These are phyloP conservation scores for Cladosporium oxysporum DNA, from an alignment of 2,329 filamentous ascomycete genomes.

Conservation along the genomic window DNA sequence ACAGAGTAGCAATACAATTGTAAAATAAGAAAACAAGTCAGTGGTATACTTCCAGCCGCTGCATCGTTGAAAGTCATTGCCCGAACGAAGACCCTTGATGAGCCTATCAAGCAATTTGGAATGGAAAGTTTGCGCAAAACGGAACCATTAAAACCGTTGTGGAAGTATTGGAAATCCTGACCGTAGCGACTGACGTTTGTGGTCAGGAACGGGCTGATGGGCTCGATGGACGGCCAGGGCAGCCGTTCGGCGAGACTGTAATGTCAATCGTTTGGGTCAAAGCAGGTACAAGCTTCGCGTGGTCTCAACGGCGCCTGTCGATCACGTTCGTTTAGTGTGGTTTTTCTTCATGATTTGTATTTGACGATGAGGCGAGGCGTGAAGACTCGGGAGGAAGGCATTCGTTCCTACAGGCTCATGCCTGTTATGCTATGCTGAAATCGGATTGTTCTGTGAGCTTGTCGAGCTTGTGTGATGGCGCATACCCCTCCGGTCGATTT, in stretches of 20 bases:
- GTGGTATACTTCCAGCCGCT: not conserved
- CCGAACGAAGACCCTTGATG: not conserved
- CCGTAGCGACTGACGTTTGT: not conserved
- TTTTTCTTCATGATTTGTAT: slow-evolving; percentile 1
- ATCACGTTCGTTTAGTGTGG: not conserved
- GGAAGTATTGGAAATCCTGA: not conserved
- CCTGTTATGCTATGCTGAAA: not conserved
- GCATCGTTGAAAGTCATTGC: not conserved
- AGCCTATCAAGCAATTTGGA: not conserved
- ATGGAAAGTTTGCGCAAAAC: not conserved
- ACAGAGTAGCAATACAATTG: not conserved
- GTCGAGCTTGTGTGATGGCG: not conserved
- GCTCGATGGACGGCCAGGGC: not conserved
- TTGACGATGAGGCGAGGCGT: not conserved
- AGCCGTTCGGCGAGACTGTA: not conserved
- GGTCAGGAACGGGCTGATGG: not conserved
- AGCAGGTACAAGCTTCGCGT: slow-evolving; percentile 3
- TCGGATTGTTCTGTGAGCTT: not conserved
- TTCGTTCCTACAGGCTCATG: not conserved
- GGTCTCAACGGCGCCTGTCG: not conserved
- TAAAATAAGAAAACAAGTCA: not conserved
- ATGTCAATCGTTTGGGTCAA: not conserved
- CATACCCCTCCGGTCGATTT: not conserved
- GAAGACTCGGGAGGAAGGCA: not conserved
- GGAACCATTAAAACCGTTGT: not conserved